These are phyloP conservation scores for Tremellales sp. DNA, from an alignment of 1,284 basidiomycete genomes.

Conservation along the genomic window DNA sequence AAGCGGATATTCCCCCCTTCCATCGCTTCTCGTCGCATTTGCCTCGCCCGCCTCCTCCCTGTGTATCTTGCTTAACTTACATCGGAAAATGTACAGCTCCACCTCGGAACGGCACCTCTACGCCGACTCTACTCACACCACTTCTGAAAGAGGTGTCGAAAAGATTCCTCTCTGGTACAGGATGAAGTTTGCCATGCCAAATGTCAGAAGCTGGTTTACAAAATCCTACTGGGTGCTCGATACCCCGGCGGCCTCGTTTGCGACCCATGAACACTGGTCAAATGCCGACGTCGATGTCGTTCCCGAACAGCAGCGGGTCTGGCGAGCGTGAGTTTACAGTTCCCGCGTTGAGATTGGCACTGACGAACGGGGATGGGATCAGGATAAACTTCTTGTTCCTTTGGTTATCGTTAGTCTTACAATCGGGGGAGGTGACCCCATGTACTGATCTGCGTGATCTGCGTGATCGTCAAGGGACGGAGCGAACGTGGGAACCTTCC, in stretches of 20 bases:
- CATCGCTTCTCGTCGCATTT: not conserved
- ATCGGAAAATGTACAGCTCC: too few relatives aligned
- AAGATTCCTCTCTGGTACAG: too few relatives aligned
- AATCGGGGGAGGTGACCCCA: too few relatives aligned
- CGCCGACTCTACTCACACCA: too few relatives aligned
- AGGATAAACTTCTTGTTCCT: conserved; percentile 40
- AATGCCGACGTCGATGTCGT: conserved; percentile 42
- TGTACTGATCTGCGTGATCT: too few relatives aligned
- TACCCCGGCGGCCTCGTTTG: conserved; percentile 39
- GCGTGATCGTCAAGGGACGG: too few relatives aligned
- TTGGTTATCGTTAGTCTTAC: too few relatives aligned
- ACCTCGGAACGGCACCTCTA: too few relatives aligned
- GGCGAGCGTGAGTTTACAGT: conserved; percentile 32
- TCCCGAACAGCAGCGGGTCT: conserved; percentile 35
- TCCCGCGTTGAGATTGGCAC: not conserved
- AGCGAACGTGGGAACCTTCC: conserved; percentile 40
- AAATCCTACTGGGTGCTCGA: conserved; percentile 35
- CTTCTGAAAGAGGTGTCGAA: too few relatives aligned
- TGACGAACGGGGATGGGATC: not conserved
- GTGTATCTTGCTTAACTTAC: too few relatives aligned
- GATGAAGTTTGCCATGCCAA: conserved; percentile 14
- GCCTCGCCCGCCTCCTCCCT: not conserved
- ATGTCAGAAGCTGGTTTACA: conserved; percentile 31
- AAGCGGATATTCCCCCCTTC: not conserved
- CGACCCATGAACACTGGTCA: conserved; percentile 38